Base-by-base conservation (phyloP, 1,139 yeast species). In the Blastobotrys petasosporus region DNA sequence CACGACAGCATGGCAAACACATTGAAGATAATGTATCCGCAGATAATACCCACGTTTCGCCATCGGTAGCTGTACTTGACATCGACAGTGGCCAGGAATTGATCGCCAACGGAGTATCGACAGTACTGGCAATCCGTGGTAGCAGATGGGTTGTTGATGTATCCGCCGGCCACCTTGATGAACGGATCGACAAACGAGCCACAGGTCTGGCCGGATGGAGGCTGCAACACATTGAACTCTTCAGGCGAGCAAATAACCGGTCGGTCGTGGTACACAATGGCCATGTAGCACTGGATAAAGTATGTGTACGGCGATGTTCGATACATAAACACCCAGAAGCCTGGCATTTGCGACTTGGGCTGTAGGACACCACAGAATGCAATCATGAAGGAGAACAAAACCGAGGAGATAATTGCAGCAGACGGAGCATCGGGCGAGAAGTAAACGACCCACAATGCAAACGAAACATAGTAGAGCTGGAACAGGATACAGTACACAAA, bases 21-120 rank as follows among this genome's bases (percentile, higher is more conserved):
- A 58, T 82, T 81, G 68, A 81, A 80, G 28, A 67, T 46, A 49
- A 79, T 70, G 60, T 76, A 82, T 10, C 67, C 81, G 67, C 75
- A 75, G 53, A 70, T 68, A 50, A 82, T 68, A 16, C 88, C 88
- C 49, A 81, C 51, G 58, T 82, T 80, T 69, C 87, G 75, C 85
- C 86, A 80, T 57, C 76, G 70, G 56, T 74, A 62, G 29, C 29
- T 16, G 61, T 73, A 71, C 25, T 64, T 61, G 49, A 71, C 68
- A 48, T 68, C 69, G 52, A 66, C 65, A 44, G 69, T 66, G 9
- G 55, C 60, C 42, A 72, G 66, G 59, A 69, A 74, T 38, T 73
- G 64, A 54, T 71, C 74, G 46, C 69, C 75, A 40, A 62, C 60
- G 8, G 68, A 60, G 59, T 66, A 71, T 42, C 71, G 67, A 59